Base-by-base conservation (phyloP, 768 basidiomycete genomes). In the Mycena venus region DNA sequence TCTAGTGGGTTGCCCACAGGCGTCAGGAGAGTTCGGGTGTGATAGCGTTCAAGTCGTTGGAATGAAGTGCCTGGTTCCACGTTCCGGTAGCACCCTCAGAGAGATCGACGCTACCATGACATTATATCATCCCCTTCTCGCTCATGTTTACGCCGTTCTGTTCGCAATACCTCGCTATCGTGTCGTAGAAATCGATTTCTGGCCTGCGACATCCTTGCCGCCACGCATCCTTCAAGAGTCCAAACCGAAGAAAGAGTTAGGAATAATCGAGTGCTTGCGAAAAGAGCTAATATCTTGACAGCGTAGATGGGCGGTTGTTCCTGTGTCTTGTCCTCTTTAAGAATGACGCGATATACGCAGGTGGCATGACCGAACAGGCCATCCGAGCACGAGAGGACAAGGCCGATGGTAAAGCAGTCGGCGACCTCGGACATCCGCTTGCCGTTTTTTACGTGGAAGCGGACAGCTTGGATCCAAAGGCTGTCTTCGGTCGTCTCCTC, bases 331-430 rank as follows among this genome's bases (percentile, higher is more conserved):
- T 75, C 75, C 9, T 75, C 62, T n/a, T 65, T 32, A 17, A 75
- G 27, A 10, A 75, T 47, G 34, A 75, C 70, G 10, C 73, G 67
- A 40, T 58, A 36, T 10, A 74, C 73, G 19, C 15, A 53, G 31
- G 73, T 74, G 51, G 73, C 73, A 49, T 67, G 73, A 29, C 73
- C 40, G 67, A 68, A 73, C 11, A 73, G 21, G n/a, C 60, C 72
- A n/a, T 63, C 66, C 17, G 64, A 32, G 4, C 2, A 7, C 11
- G 55, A 49, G 2, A 72, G 32, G 27, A 12, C 4, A 17, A 10
- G 23, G 34, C 64, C 65, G 49, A 73, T 38, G 1, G 72, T 67
- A n/a, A 73, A 68, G 44, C 72, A 68, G 21, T 23, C 34, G 23
- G 69, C 73, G n/a, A 47, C 17, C 15, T 42, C 10, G 21, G 58